A percentile compares a stretch with the other conserved stretches of the same genome.
These are phyloP conservation scores for Chimonanthus salicifolius DNA, from an alignment of 164 flowering plant species.

Conservation along the genomic window DNA sequence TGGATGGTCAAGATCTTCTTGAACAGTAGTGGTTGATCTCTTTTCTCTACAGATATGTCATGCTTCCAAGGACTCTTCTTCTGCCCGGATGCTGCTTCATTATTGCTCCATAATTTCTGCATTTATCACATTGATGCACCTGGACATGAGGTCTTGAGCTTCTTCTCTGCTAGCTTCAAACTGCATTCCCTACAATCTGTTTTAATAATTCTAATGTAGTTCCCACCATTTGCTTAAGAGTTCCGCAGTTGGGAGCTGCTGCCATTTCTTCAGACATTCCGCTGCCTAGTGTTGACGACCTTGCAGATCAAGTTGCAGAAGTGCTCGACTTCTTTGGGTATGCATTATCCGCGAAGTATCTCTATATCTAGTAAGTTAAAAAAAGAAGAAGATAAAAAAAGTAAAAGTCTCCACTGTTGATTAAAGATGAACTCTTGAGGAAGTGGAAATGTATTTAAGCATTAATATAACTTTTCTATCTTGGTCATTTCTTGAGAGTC, in stretches of 20 bases:
- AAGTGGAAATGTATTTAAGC: no score
- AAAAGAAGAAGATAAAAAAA: no score
- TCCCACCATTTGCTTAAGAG: conserved; percentile 29
- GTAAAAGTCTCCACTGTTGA: no score
- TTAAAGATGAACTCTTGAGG: no score
- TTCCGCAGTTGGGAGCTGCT: conserved; percentile 60
- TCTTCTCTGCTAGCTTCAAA: background rate
- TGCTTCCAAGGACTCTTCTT: conserved; percentile 67
- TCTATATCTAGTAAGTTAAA: no score
- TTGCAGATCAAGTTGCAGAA: conserved; percentile 58
- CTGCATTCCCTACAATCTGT: background rate
- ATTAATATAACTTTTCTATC: no score
- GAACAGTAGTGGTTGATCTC: background rate
- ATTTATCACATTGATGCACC: conserved; percentile 66
- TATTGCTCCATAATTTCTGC: conserved; percentile 63
- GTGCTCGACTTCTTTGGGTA: conserved; percentile 63
- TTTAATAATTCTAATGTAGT: background rate
- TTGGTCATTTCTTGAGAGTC: no score
- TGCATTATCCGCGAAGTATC: background rate
- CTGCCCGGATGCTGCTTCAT: conserved; percentile 60
- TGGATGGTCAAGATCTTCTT: no score
- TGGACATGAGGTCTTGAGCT: conserved; percentile 54
- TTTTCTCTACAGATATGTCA: conserved; percentile 32
- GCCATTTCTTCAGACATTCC: conserved; percentile 42
- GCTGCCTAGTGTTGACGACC: conserved; percentile 45